Evolutionary conservation across 768 basidiomycete genomes (phyloP).

Genomic region (Wakefieldia striispora): DNA sequence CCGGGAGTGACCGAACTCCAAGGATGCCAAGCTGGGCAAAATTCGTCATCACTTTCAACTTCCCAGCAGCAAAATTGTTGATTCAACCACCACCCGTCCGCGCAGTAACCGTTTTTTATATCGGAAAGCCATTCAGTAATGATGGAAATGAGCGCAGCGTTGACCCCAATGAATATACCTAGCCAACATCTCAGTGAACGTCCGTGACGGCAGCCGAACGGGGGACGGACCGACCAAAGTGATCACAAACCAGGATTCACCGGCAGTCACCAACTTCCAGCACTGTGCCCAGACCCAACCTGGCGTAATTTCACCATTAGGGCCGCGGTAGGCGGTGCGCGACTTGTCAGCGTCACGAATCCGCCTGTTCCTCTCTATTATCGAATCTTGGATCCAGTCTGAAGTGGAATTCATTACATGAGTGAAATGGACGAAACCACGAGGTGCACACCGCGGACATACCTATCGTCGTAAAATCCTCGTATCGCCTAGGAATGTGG

Average conservation of each 20-base stretch:
- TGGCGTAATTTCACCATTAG: slow-evolving; percentile 49
- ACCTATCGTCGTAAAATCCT: slow-evolving; percentile 96
- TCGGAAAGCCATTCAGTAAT: slow-evolving; percentile 97
- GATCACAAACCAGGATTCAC: slow-evolving; percentile 92
- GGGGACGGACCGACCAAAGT: slow-evolving; percentile 75
- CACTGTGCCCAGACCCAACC: slow-evolving; percentile 63
- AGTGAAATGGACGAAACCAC: slow-evolving; percentile 11
- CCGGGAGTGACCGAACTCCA: slow-evolving; percentile 76
- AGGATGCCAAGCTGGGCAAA: slow-evolving; percentile 88
- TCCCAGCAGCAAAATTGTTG: slow-evolving; percentile 99
- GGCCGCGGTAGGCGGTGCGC: slow-evolving; percentile 45
- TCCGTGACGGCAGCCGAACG: background rate
- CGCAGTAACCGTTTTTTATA: slow-evolving; percentile 96
- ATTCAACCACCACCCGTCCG: slow-evolving; percentile 98
- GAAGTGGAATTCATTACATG: slow-evolving; percentile 7
- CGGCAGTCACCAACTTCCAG: slow-evolving; percentile 59
- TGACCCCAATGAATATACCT: slow-evolving; percentile 91
- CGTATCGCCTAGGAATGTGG: slow-evolving; percentile 69
- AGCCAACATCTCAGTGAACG: slow-evolving; percentile 7
- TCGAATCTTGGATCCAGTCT: slow-evolving; percentile 98
- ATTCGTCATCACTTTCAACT: slow-evolving; percentile 77
- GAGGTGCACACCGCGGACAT: slow-evolving; percentile 23
- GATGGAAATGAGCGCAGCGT: slow-evolving; percentile 94
- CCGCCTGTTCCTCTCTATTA: slow-evolving; percentile 81
- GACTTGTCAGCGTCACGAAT: slow-evolving; percentile 49